Base-by-base conservation (phyloP, 2,329 filamentous ascomycete genomes). In the Scleromitrula shiraiana region DNA sequence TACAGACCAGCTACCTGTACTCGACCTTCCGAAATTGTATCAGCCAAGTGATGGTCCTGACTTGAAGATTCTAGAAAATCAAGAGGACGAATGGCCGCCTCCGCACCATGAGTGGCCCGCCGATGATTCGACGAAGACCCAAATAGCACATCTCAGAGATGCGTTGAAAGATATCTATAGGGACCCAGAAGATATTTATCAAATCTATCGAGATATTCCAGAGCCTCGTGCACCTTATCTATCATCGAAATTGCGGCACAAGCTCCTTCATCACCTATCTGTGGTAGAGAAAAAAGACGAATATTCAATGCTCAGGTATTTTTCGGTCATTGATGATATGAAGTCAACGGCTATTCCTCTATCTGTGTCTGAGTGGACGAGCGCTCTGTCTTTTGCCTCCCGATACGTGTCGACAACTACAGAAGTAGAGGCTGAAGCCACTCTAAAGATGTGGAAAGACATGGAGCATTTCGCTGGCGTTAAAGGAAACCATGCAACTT, bases 291-390 rank as follows among this genome's bases (percentile, higher is more conserved):
- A 43, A 17, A 65, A 64, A 40, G 56, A 64, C 33, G 62, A 64
- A 49, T 68, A 71, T 67, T 53, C 80, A 39, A 94, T 89, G 84
- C 71, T 86, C 58, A 83, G 87, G 46, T 97, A 91, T 66, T 83
- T 96, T 53, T 80, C 82, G 5, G 70, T 96, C 20, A 74, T 97
- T 15, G 82, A 90, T 53, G 91, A 98, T 59, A 83, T 94, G 69
- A 84, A 87, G 58, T 74, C 74, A 45, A 77, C 80, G n/a, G 78
- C 80, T 2, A 78, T 95, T 37, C 76, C 82, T 0, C 70, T 97
- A 47, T 77, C 73, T 1, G 70, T 68, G 5, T 68, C 72, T 0
- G 80, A 95, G 61, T 98, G 90, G 90, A 95, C 87, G 52, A 81
- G 80, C 32, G 90, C 89, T 30, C 79, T 96, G 43, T 77, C 84